These are phyloP conservation scores for Xylariaceae sp. DNA, from an alignment of 2,329 filamentous ascomycete genomes.

Conservation along the genomic window DNA sequence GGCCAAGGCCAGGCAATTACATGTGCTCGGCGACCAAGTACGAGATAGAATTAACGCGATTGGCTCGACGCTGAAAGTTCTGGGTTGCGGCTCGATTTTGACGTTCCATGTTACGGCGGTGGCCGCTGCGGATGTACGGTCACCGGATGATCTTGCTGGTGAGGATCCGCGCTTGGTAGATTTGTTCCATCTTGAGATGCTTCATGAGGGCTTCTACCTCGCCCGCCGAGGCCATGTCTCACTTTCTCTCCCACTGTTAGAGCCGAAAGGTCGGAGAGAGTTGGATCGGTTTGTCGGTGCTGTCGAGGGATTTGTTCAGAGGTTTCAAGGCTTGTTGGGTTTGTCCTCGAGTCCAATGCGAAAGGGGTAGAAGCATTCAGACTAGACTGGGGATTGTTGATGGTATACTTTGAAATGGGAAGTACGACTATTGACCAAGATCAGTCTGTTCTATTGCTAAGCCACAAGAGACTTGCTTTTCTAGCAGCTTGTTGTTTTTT, in stretches of 20 bases:
- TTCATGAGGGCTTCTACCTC: slow-evolving; percentile 41
- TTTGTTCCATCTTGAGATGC: slow-evolving; percentile 45
- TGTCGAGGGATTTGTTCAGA: slow-evolving; percentile 33
- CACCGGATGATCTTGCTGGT: slow-evolving; percentile 17
- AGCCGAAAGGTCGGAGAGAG: slow-evolving; percentile 27
- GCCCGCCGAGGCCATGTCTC: slow-evolving; percentile 39
- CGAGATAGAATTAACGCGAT: slow-evolving; percentile 18
- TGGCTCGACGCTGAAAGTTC: slow-evolving; percentile 9
- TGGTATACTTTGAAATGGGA: no score
- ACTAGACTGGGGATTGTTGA: no score
- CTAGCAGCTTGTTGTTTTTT: no score
- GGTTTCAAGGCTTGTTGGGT: no score
- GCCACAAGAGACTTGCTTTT: no score
- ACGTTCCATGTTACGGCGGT: slow-evolving; percentile 27
- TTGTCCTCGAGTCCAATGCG: no score
- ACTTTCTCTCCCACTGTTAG: slow-evolving; percentile 37
- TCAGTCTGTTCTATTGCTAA: no score
- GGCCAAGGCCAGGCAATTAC: slow-evolving; percentile 23
- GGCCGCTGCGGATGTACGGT: slow-evolving; percentile 25
- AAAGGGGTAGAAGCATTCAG: no score
- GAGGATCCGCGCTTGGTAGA: slow-evolving; percentile 35
- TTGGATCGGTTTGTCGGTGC: slow-evolving; percentile 38
- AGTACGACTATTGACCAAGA: no score
- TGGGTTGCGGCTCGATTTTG: slow-evolving; percentile 17
- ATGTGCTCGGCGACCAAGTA: slow-evolving; percentile 25